These are phyloP conservation scores for Hyaloscypha bicolor DNA, from an alignment of 495 filamentous ascomycete genomes.

Conservation along the genomic window DNA sequence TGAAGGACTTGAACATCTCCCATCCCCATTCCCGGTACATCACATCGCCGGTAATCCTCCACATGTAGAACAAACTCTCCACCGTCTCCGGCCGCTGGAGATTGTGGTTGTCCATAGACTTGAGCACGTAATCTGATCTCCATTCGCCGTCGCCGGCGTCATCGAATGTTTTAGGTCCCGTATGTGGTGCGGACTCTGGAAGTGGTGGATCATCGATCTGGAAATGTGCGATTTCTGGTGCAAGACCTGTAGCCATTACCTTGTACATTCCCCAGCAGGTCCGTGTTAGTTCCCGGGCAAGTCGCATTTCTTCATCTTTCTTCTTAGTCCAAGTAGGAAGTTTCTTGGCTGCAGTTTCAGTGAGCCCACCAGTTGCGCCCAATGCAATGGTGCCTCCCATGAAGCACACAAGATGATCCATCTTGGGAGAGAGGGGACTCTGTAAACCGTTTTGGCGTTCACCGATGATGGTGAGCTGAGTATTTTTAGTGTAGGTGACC, in stretches of 20 bases:
- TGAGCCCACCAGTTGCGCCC: constrained; percentile 77
- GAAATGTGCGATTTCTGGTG: constrained; percentile 91
- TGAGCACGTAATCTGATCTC: constrained; percentile 77
- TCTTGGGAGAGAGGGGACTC: constrained; percentile 72
- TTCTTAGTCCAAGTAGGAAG: constrained; percentile 70
- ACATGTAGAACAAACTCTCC: constrained; percentile 97
- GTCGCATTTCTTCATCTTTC: constrained; percentile 82
- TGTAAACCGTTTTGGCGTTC: constrained; percentile 80
- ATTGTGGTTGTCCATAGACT: constrained; percentile 79
- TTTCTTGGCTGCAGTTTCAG: constrained; percentile 72
- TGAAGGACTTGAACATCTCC: constrained; percentile 95
- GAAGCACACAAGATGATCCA: constrained; percentile 98
- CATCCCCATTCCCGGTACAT: constrained; percentile 97
- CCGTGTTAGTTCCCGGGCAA: constrained; percentile 88
- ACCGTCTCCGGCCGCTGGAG: constrained; percentile 96
- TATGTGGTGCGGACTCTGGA: constrained; percentile 52
- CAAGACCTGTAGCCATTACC: constrained; percentile 82
- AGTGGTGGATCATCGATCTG: constrained; percentile 65
- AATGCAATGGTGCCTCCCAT: constrained; percentile 95
- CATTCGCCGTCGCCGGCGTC: constrained; percentile 57
- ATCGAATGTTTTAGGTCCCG: constrained; percentile 49
- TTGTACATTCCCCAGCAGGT: constrained; percentile 98
- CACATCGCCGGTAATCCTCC: constrained; percentile 90
- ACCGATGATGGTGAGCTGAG: constrained; percentile 80
- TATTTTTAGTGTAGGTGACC: constrained; percentile 80